Base-by-base conservation (phyloP, 352 stramenopile species). In the Plasmopara halstedii region DNA sequence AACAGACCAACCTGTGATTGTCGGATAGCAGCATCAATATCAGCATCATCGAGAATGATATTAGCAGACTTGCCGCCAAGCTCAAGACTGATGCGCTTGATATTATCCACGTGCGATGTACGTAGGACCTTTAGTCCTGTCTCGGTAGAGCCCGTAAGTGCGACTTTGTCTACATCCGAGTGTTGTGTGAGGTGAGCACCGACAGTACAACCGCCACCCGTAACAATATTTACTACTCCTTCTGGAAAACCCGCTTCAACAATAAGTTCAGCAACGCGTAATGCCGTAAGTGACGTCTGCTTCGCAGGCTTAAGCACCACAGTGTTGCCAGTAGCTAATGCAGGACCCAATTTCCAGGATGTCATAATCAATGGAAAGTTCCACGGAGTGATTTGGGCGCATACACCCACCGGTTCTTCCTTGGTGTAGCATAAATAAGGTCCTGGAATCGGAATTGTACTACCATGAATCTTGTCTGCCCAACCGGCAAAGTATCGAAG, bases 241-340 rank as follows among this genome's bases (percentile, higher is more conserved):
- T 62, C 33, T 2, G 77, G 77, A 0, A 88, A 46, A 0, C 72
- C 83, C 1, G 73, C 79, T 2, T 95, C 79, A 2, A 43, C 53
- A 5, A 60, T 58, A 8, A 96, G 61, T 8, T 74, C 58, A 0
- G 61, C 84, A 15, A 97, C 51, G 29, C 85, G 67, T 23, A 96
- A 53, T n/a, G 77, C 78, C 6, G 64, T 81, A n/a, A 96, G 50
- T 42, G 96, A 95, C 14, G 95, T 99, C 18, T 97, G 53, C 47
- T 97, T 95, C 9, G 87, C 56, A 0, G 56, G 56, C 17, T 64
- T 64, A 10, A 64, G 50, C 25, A 64, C 56, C 11, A 60, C 56
- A 73, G 94, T 97, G 68, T 94, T 99, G 11, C 96, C 96, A 1
- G 87, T 88, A 9, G 87, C 80, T 19, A 98, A 64, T 3, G 91